Base-by-base conservation (phyloP, 2,329 filamentous ascomycete species). In the Fusarium sp. region DNA sequence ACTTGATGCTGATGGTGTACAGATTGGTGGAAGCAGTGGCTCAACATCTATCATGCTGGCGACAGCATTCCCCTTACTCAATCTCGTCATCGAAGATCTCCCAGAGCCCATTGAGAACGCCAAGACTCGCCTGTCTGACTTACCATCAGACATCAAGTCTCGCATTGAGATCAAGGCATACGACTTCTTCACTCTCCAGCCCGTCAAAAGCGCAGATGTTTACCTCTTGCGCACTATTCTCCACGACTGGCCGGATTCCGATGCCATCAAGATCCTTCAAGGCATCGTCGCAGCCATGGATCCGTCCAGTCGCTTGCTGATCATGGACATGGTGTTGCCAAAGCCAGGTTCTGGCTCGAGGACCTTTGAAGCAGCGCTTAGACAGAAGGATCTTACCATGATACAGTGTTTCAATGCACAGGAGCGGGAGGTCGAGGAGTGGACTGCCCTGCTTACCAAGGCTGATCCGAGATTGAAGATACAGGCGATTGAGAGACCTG, bases 191-290 rank as follows among this genome's bases (percentile, higher is more conserved):
- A 61, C 79, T 10, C 53, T 66, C 1, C 81, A 83, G 30, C 81
- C 81, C 3, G 52, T 77, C 9, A 67, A 73, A 12, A 64, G 58
- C 9, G 77, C 80, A 7, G 76, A 81, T n/a, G 72, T 82, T 2
- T 82, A 82, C 44, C 79, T 77, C 19, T 38, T 82, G 4, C 78
- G 79, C 19, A 79, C 77, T 12, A 75, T 81, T 21, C 57, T 81
- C 0, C 81, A 83, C 38, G 80, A 82, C 66, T 82, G 80, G 81
- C 79, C 81, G 1, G 80, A 82, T n/a, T 75, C 78, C 1, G 80
- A 80, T 43, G 80, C 79, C 7, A 52, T 80, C 35, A 66, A 68
- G 32, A 82, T 82, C 16, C 64, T 82, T 5, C 59, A 63, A n/a
- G 44, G 56, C 8, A 57, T 76, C 0, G 60, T 73, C 5, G 42